Conservation (phyloP, 116 monocot species). For the Trichopus zeylanicus region DNA sequence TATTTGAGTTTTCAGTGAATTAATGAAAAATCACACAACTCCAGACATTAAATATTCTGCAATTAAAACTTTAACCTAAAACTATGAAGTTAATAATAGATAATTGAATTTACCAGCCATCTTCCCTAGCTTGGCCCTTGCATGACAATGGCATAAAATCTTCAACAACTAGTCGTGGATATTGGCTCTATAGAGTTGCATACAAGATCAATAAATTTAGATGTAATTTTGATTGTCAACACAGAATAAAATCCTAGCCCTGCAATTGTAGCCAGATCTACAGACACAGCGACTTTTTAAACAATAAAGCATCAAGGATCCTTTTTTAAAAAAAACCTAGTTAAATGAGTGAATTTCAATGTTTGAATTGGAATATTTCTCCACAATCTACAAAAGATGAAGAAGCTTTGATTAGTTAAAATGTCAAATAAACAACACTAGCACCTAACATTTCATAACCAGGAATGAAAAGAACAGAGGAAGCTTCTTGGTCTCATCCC, state of each 20-base stretch:
- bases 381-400: conserved; percentile 81
- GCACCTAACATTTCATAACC: neutral
- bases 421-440: neutral
- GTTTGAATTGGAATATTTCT: conserved; percentile 81
- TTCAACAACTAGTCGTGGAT: conserved; percentile 85
- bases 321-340: conserved; percentile 50
- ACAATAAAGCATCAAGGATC: too few relatives aligned
- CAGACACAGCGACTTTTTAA: too few relatives aligned
- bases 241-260: too few relatives aligned
- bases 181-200: conserved; percentile 62
- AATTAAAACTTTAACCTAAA: too few relatives aligned
- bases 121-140: conserved; percentile 64
- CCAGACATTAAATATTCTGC: conserved; percentile 2
- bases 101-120: conserved; percentile 97
- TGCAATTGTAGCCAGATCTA: too few relatives aligned
- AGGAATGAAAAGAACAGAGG: neutral
- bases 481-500: conserved; percentile 60
- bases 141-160: conserved; percentile 72
- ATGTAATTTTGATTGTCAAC: too few relatives aligned
- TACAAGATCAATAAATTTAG: neutral
- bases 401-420: neutral
- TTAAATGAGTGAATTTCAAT: conserved; percentile 96
- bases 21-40: too few relatives aligned
- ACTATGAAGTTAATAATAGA: too few relatives aligned
- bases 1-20: too few relatives aligned